Evolutionary conservation across 257 asterid species (phyloP), one percentile per base, ranked within the genome.

Genomic region (Capsicum baccatum): DNA sequence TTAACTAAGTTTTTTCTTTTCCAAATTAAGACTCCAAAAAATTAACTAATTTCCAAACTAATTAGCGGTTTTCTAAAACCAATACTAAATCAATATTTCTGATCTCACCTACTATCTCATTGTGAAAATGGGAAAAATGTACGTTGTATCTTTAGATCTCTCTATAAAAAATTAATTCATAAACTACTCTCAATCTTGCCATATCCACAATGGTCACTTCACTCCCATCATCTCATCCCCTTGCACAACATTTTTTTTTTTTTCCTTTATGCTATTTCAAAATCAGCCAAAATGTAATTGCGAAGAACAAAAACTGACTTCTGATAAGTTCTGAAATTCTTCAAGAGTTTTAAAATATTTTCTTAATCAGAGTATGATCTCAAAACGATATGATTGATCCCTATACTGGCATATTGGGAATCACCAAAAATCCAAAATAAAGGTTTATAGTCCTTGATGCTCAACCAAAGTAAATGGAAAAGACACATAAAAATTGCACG

Each of bases 51-150:
- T 63, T 5, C 26, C 70, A 63, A 63, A 21, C 15, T 39, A 15
- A 19, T 19, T 19, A n/a, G 11, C 70, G 42, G 15, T 63, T 10
- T 73, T 3, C 8, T 39, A 17, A 70, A 42, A 5, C 11, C 9
- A n/a, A n/a, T 67, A 35, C 50, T 71, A 71, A 71, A 71, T n/a
- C 79, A 71, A 11, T 48, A 10, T 48, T 73, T 19, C 80, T 48
- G 19, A 47, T 73, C 80, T 48, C 80, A 73, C 59, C 60, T 44
- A 73, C 80, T 12, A 3, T 73, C 79, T 17, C 37, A 44, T 6
- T 60, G 35, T 8, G 16, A 3, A 55, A 55, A 55, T 55, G 48
- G 74, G 17, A 48, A 67, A 67, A n/a, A 44, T 71, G 15, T 44
- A 48, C 57, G 74, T 67, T 67, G 80, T 52, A 48, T 47, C 39